Evolutionary conservation across 306 rosid genomes (phyloP).

Genomic region (Aeschynomene evenia): DNA sequence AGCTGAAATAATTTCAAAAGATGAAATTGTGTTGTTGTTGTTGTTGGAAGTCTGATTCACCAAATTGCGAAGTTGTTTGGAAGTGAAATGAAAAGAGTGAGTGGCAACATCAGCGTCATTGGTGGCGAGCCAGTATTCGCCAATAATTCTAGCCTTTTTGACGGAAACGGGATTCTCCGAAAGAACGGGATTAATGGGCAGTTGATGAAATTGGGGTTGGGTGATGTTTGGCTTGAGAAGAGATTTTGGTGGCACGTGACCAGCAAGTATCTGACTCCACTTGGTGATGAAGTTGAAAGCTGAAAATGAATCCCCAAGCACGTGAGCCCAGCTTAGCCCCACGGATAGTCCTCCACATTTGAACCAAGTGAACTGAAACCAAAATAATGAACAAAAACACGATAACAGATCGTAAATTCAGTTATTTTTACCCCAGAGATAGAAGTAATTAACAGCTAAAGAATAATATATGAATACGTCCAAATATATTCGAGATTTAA

Average conservation of each 20-base stretch:
- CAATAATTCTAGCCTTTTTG: slow-evolving; percentile 35
- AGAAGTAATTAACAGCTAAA: not conserved
- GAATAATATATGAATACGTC: too few relatives aligned
- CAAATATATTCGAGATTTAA: too few relatives aligned
- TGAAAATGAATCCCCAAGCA: slow-evolving; percentile 76
- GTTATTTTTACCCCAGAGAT: not conserved
- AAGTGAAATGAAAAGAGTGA: slow-evolving; percentile 47
- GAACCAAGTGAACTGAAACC: slow-evolving; percentile 58
- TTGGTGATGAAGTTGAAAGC: slow-evolving; percentile 56
- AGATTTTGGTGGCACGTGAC: slow-evolving; percentile 37
- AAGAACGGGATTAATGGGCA: not conserved
- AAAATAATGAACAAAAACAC: not conserved
- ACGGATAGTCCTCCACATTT: slow-evolving; percentile 73
- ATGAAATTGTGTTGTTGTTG: not conserved
- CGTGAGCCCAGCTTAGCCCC: slow-evolving; percentile 84
- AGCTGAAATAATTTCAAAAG: slow-evolving; percentile 60
- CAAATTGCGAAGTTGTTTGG: slow-evolving; percentile 44
- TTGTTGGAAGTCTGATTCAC: not conserved
- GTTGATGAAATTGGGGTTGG: slow-evolving; percentile 6
- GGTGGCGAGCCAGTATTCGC: slow-evolving; percentile 45
- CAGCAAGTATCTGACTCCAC: slow-evolving; percentile 50
- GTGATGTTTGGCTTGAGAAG: slow-evolving; percentile 18
- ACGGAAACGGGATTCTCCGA: slow-evolving; percentile 33
- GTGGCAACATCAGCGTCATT: slow-evolving; percentile 38
- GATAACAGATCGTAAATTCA: not conserved